Evolutionary conservation across 257 asterid species (phyloP).

Genomic region (Fraxinus quadrangulata): DNA sequence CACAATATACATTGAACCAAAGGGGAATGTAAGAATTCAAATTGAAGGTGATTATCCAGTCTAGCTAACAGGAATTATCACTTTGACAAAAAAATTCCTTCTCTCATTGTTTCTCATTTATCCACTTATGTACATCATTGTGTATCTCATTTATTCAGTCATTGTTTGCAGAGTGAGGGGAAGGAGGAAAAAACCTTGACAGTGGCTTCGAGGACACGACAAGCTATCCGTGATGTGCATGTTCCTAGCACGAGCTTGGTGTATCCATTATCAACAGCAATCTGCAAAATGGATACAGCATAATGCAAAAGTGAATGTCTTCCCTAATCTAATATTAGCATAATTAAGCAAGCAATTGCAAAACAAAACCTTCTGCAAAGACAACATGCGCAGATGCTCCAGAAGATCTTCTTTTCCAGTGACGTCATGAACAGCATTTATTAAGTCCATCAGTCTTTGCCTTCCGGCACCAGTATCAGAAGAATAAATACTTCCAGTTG

Average conservation of each 20-base stretch:
- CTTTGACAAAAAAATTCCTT: background rate
- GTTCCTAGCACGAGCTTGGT: conserved; percentile 74
- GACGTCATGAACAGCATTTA: conserved; percentile 52
- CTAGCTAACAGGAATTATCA: background rate
- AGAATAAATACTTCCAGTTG: conserved; percentile 62
- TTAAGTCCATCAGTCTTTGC: conserved; percentile 48
- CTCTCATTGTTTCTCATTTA: background rate
- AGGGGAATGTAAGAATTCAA: background rate
- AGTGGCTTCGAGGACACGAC: conserved; percentile 95
- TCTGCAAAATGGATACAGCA: conserved; percentile 44
- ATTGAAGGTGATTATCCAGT: background rate
- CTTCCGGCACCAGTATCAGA: conserved; percentile 45
- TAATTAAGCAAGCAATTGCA: conserved; percentile 19
- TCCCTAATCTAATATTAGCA: conserved; percentile 19
- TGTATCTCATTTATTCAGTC: background rate
- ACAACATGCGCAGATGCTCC: conserved; percentile 54
- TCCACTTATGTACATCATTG: background rate
- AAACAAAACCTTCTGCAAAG: conserved; percentile 72
- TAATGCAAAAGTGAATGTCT: background rate
- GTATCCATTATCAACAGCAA: conserved; percentile 79
- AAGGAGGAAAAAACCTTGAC: conserved; percentile 61
- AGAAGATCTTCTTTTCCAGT: conserved; percentile 82
- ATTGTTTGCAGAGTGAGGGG: background rate
- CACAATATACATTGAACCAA: background rate
- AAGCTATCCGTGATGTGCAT: conserved; percentile 81